A percentile compares a stretch with the other conserved stretches of the same genome.
phyloP scores from a whole-genome alignment of 179 eudicot genomes.

The Silene vulgaris region DNA sequence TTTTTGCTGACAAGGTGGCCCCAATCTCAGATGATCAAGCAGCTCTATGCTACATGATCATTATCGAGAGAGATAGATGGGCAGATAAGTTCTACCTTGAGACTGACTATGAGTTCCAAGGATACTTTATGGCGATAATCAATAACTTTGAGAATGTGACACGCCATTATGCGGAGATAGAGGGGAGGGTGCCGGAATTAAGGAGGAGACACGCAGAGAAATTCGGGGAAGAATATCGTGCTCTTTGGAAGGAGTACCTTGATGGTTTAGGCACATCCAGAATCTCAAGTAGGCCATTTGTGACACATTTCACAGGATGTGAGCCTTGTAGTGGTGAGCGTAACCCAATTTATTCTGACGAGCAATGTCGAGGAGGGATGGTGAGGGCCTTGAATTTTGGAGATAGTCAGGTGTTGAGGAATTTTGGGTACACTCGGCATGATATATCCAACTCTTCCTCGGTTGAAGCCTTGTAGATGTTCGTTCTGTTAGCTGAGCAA shows the following conservation, averaged over 20 bases:
- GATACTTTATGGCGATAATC: conserved; percentile 39
- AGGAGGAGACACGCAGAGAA: conserved; percentile 39
- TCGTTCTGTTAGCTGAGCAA: not conserved
- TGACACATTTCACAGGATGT: conserved; percentile 72
- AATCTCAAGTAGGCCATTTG: conserved; percentile 33
- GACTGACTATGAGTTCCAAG: conserved; percentile 35
- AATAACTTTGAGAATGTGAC: conserved; percentile 26
- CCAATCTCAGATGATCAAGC: conserved; percentile 51
- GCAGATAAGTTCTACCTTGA: conserved; percentile 36
- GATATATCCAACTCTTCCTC: conserved; percentile 30
- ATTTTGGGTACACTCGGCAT: conserved; percentile 45
- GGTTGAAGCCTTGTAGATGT: conserved; percentile 9
- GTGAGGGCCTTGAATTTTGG: conserved; percentile 52
- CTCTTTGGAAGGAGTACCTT: conserved; percentile 23
- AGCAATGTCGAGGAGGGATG: conserved; percentile 45
- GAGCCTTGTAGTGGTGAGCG: conserved; percentile 70
- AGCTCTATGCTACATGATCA: conserved; percentile 31
- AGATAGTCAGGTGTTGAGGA: conserved; percentile 62
- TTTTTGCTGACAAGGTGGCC: conserved; percentile 36
- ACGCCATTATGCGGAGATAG: conserved; percentile 19
- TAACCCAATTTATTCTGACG: conserved; percentile 36
- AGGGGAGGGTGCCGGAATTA: conserved; percentile 23
- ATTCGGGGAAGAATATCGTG: conserved; percentile 25
- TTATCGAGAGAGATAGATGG: conserved; percentile 34
- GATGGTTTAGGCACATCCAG: conserved; percentile 11